Conservation (phyloP, 805 yeast species). For the Wickerhamiella spandovensis region DNA sequence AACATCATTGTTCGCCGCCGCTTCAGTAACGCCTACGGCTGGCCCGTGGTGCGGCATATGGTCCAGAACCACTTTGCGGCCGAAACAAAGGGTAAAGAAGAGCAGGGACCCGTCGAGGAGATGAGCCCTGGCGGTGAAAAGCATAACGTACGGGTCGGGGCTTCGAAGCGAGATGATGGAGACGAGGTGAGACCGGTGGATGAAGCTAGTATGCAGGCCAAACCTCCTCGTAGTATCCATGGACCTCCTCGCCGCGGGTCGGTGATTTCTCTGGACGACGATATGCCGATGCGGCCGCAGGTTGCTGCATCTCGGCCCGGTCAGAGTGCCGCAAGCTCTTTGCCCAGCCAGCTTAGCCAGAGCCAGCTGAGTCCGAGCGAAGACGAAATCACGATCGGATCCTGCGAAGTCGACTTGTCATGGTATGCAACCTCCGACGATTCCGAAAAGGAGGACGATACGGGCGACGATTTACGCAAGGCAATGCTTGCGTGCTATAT, state of each 20-base stretch:
- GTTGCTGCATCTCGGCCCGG: background rate
- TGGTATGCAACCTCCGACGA: background rate
- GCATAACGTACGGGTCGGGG: background rate
- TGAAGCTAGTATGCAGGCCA: background rate
- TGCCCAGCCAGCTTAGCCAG: background rate
- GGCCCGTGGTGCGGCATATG: conserved; percentile 82
- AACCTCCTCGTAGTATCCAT: background rate
- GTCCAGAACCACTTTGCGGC: conserved; percentile 46
- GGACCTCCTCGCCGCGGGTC: background rate
- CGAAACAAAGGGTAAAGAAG: conserved; percentile 5
- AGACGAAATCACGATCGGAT: background rate
- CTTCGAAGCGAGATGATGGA: background rate
- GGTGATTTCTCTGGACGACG: background rate
- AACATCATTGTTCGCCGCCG: conserved; percentile 79
- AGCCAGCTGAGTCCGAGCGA: background rate
- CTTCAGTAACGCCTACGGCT: conserved; percentile 88
- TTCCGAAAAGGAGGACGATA: background rate
- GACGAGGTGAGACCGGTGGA: background rate
- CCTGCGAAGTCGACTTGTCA: background rate
- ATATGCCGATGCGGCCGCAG: background rate
- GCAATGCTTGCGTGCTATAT: conserved; percentile 1
- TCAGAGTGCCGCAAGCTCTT: background rate
- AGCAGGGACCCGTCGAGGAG: background rate
- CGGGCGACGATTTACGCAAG: background rate
- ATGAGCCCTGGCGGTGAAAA: background rate